These are phyloP conservation scores for Grosmannia clavigera DNA, from an alignment of 2,329 filamentous ascomycete species.

Conservation along the genomic window DNA sequence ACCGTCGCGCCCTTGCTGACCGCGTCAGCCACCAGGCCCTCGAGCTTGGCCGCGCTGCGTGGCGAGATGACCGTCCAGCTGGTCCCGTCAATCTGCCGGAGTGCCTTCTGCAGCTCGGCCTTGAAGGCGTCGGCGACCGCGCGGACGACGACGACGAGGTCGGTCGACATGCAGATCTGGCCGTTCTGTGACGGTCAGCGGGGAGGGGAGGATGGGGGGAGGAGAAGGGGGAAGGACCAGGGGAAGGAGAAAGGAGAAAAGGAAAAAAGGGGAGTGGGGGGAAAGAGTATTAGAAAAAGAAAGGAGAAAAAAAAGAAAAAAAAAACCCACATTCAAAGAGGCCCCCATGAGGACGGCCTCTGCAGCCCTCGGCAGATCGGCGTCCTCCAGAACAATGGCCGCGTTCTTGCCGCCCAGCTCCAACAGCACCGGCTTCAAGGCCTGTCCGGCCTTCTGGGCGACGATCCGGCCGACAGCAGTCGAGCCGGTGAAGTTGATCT, in stretches of 20 bases:
- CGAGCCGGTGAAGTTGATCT: conserved; percentile 79
- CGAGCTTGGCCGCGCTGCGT: conserved; percentile 53
- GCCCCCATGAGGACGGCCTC: conserved; percentile 54
- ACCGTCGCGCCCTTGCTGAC: conserved; percentile 50
- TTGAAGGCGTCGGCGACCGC: conserved; percentile 32
- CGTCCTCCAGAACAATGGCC: conserved; percentile 69
- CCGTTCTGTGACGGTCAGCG: conserved; percentile 27
- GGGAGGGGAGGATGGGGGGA: too few species aligned
- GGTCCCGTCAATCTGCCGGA: conserved; percentile 17
- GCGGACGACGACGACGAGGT: conserved; percentile 53
- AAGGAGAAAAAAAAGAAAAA: not conserved
- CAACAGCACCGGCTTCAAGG: conserved; percentile 67
- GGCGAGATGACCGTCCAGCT: conserved; percentile 26
- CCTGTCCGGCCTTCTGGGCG: conserved; percentile 53
- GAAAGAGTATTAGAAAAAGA: not conserved
- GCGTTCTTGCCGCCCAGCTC: conserved; percentile 77
- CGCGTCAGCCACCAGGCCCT: conserved; percentile 55
- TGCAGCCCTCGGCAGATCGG: conserved; percentile 61
- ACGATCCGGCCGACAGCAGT: conserved; percentile 63
- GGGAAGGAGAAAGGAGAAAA: not conserved
- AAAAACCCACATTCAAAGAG: conserved; percentile 27
- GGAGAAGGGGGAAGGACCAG: not conserved
- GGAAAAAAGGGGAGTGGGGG: too few species aligned
- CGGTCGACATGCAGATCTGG: conserved; percentile 80
- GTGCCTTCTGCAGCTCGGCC: conserved; percentile 21